Conservation (phyloP, 2,329 filamentous ascomycete genomes). For the Ambrosiella beaveri region DNA sequence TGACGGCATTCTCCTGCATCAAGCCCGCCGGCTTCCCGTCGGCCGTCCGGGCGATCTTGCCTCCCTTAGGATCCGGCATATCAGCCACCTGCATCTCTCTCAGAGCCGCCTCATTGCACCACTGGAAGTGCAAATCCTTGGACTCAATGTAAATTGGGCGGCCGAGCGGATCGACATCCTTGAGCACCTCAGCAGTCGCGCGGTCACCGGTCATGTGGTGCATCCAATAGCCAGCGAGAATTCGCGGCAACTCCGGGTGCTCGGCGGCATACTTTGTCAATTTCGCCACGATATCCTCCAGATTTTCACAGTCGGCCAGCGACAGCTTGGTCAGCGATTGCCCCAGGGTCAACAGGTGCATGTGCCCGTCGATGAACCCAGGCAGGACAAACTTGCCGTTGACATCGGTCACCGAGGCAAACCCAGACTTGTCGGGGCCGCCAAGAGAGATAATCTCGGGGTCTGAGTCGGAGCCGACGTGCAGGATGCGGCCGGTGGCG, state of each 20-base stretch:
- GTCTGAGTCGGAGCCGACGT: constrained; percentile 10
- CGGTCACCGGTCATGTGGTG: constrained; percentile 30
- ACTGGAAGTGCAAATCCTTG: constrained; percentile 38
- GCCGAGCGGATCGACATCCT: constrained; percentile 29
- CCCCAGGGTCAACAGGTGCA: constrained; percentile 37
- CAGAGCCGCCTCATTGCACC: constrained; percentile 36
- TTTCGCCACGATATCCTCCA: constrained; percentile 31
- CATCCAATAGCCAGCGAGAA: constrained; percentile 39
- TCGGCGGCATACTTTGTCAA: constrained; percentile 29
- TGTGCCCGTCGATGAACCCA: constrained; percentile 40
- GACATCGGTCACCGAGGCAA: constrained; percentile 19
- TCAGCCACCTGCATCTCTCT: constrained; percentile 29
- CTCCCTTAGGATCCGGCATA: constrained; percentile 31
- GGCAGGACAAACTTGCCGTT: constrained; percentile 28
- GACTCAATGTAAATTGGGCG: constrained; percentile 39
- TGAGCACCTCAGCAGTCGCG: constrained; percentile 27
- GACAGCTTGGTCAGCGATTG: constrained; percentile 34
- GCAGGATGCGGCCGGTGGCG: constrained; percentile 9
- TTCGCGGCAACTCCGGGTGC: constrained; percentile 30
- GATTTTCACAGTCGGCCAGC: constrained; percentile 29
- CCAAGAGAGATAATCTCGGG: constrained; percentile 8
- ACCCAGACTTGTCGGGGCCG: constrained; percentile 6
- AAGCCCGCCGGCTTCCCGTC: constrained; percentile 32
- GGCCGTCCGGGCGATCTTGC: constrained; percentile 32
- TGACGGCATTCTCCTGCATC: constrained; percentile 33